Percentiles rank a stretch among this genome's conserved stretches.
Evolutionary conservation across 2,329 filamentous ascomycete genomes (phyloP).

Genomic region (Phialemoniopsis sp.): DNA sequence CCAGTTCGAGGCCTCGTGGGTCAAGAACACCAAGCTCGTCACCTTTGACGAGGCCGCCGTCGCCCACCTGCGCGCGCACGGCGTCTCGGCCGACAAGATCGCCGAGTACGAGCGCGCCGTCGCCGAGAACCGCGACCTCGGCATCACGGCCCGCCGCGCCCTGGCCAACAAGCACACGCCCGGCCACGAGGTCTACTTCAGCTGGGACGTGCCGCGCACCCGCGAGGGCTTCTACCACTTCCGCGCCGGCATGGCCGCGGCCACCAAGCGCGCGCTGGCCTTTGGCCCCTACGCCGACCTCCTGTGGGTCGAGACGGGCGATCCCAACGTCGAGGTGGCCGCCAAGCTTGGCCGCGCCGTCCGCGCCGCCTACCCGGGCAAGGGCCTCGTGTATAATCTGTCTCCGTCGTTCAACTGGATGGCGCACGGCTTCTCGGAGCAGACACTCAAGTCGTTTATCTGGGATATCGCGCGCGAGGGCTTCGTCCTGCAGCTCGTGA

Average conservation of each 20-base stretch:
- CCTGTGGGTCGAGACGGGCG: slow-evolving; percentile 94
- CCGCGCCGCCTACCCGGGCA: slow-evolving; percentile 63
- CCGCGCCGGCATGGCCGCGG: slow-evolving; percentile 75
- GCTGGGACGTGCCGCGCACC: slow-evolving; percentile 88
- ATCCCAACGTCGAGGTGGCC: slow-evolving; percentile 77
- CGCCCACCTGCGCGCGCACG: slow-evolving; percentile 65
- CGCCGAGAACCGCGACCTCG: slow-evolving; percentile 64
- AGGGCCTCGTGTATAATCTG: slow-evolving; percentile 94
- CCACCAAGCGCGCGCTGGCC: slow-evolving; percentile 87
- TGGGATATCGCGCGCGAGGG: slow-evolving; percentile 94
- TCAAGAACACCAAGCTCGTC: slow-evolving; percentile 77
- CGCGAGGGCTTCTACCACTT: slow-evolving; percentile 94
- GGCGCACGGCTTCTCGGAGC: slow-evolving; percentile 83
- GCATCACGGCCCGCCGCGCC: slow-evolving; percentile 71
- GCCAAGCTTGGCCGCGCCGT: slow-evolving; percentile 73
- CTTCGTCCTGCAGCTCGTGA: slow-evolving; percentile 66
- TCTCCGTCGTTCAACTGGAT: slow-evolving; percentile 99
- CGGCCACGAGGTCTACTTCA: slow-evolving; percentile 63
- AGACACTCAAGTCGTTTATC: slow-evolving; percentile 82
- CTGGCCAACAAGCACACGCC: slow-evolving; percentile 66
- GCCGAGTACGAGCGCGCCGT: slow-evolving; percentile 63
- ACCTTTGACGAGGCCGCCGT: slow-evolving; percentile 90
- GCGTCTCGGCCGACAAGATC: slow-evolving; percentile 59
- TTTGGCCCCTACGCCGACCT: slow-evolving; percentile 93
- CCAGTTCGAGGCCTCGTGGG: slow-evolving; percentile 80